Percentiles rank a stretch among this genome's conserved stretches.
Conservation (phyloP, 768 basidiomycete genomes). For the Lentinula guzmanii region DNA sequence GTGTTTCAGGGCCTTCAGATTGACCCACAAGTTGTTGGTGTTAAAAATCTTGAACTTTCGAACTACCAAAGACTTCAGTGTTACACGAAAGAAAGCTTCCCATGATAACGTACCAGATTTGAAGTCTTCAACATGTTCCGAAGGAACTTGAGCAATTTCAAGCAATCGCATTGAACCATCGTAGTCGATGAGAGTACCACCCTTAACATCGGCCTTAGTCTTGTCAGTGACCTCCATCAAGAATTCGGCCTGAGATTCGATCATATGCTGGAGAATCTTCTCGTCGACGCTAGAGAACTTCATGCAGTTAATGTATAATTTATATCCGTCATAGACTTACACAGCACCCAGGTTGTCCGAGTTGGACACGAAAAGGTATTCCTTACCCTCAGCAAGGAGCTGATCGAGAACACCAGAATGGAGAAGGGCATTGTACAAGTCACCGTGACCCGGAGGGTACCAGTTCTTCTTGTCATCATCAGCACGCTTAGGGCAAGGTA, state of each 20-base stretch:
- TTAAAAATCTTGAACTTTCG: constrained; percentile 95
- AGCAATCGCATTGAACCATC: constrained; percentile 84
- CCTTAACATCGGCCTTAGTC: constrained; percentile 84
- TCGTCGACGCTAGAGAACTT: constrained; percentile 57
- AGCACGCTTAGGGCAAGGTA: constrained; percentile 75
- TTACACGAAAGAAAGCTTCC: background rate
- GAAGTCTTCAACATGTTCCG: constrained; percentile 92
- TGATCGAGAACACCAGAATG: constrained; percentile 91
- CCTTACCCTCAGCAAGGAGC: constrained; percentile 86
- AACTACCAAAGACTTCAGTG: constrained; percentile 28
- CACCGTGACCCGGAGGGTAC: constrained; percentile 98
- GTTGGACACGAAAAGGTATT: constrained; percentile 97
- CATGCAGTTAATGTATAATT: background rate
- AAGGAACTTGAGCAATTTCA: constrained; percentile 92
- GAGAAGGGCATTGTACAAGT: constrained; percentile 87
- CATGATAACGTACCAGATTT: constrained; percentile 51
- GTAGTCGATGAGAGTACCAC: constrained; percentile 88
- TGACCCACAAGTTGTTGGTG: constrained; percentile 80
- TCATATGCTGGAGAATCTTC: constrained; percentile 82
- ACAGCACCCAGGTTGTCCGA: constrained; percentile 94
- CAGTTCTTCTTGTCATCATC: constrained; percentile 80
- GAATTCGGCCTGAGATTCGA: constrained; percentile 76
- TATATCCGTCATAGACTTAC: constrained; percentile 31
- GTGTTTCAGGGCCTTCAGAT: constrained; percentile 82
- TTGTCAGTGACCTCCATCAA: constrained; percentile 96